Evolutionary conservation across 805 yeast species (phyloP), one percentile per base, ranked within the genome.

Genomic region (Komagataella kurtzmanii): DNA sequence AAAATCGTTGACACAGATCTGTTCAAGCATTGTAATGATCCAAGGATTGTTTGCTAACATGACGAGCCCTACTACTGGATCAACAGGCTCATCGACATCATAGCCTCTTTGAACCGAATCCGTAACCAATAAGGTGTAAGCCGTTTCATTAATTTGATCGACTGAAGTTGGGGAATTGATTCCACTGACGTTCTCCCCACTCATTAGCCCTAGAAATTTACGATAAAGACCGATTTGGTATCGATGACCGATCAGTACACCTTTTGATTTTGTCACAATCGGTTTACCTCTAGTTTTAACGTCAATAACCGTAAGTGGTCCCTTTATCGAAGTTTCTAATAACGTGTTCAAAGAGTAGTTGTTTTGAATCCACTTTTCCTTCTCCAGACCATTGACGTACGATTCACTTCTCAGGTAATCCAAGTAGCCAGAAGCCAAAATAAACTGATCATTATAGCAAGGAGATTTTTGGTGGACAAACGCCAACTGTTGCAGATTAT

Each of bases 141-240:
- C 54, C 17, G 51, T 46, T 12, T 57, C 56, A 0, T 58, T 49
- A 19, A 53, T 53, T 24, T 5, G 54, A 51, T 59, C 60, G 23
- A 54, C 30, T 17, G 14, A 21, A 2, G 19, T 24, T 18, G 50
- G 23, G 10, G 10, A 8, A 3, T 17, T 12, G 3, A 17, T 8
- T 3, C 18, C 47, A 19, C 24, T n/a, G 10, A 12, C 6, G 2
- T 24, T n/a, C 36, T 50, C 55, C 7, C 62, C 59, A 7, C 64
- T 52, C 40, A 81, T 56, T 2, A 64, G 53, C 18, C 69, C 74
- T 5, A 82, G 56, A 50, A 85, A 71, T 46, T 69, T 63, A 18
- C 77, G 66, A 60, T 85, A 85, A 55, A 80, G 74, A 65, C 72
- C 71, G 3, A 82, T 80, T 65, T 85, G 93, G n/a, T 72, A 54